A percentile compares a stretch with the other conserved stretches of the same genome.
phyloP scores from a whole-genome alignment of 495 filamentous ascomycete species.

The Apiosordaria backusii region DNA sequence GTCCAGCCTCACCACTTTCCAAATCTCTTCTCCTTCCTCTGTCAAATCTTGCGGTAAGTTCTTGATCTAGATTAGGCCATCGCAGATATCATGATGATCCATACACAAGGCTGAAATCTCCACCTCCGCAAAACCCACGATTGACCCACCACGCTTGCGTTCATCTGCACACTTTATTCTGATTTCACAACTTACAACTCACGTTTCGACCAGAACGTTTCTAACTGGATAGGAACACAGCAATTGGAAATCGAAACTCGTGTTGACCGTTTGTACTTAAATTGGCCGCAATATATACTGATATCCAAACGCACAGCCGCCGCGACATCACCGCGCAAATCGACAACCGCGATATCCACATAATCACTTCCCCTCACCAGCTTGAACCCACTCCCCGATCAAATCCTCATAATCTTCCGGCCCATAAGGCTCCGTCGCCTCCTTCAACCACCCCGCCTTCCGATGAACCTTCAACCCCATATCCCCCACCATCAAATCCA shows the following conservation, averaged over 20 bases:
- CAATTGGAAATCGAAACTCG: background rate
- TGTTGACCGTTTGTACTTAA: background rate
- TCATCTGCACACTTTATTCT: background rate
- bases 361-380: background rate
- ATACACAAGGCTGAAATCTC: background rate
- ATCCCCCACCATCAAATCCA: constrained; percentile 67
- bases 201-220: too few species aligned
- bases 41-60: too few species aligned
- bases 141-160: background rate
- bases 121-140: background rate
- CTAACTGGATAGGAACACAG: background rate
- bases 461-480: constrained; percentile 51
- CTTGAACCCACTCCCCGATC: constrained; percentile 52
- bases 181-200: background rate
- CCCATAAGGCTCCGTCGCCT: constrained; percentile 55
- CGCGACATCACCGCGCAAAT: background rate
- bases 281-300: background rate
- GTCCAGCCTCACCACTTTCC: too few species aligned
- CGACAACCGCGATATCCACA: background rate
- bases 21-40: too few species aligned
- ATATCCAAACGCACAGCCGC: background rate
- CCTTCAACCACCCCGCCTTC: constrained; percentile 45
- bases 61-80: too few species aligned
- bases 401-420: constrained; percentile 59
- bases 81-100: background rate